These are phyloP conservation scores for Evernia prunastri DNA, from an alignment of 495 filamentous ascomycete species.

Conservation along the genomic window DNA sequence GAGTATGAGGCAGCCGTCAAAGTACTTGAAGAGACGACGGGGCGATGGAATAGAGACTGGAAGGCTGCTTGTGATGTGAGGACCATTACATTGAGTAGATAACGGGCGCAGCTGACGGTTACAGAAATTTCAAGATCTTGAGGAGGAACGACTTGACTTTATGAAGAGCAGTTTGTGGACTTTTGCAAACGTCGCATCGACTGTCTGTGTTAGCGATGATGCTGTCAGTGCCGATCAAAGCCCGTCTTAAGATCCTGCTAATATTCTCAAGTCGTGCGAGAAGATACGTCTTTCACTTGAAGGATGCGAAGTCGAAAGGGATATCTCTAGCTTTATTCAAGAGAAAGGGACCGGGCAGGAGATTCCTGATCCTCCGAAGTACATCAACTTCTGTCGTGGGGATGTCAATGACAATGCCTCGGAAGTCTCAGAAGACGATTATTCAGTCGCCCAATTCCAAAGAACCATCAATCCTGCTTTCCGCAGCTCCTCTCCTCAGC, in stretches of 20 bases:
- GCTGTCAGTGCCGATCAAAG: slow-evolving; percentile 44
- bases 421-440: slow-evolving; percentile 78
- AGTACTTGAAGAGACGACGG: slow-evolving; percentile 89
- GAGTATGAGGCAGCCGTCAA: slow-evolving; percentile 94
- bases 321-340: slow-evolving; percentile 84
- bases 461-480: slow-evolving; percentile 92
- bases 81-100: slow-evolving; percentile 7
- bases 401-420: slow-evolving; percentile 77
- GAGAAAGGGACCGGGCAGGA: slow-evolving; percentile 90
- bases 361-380: slow-evolving; percentile 94
- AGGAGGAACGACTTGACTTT: slow-evolving; percentile 95
- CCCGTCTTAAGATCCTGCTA: slow-evolving; percentile 20
- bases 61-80: slow-evolving; percentile 85
- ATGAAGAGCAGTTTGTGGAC: slow-evolving; percentile 96
- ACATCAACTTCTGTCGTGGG: slow-evolving; percentile 96
- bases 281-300: slow-evolving; percentile 93
- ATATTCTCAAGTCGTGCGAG: slow-evolving; percentile 64
- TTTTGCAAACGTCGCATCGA: slow-evolving; percentile 94
- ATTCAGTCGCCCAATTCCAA: slow-evolving; percentile 92
- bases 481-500: slow-evolving; percentile 83
- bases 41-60: slow-evolving; percentile 96
- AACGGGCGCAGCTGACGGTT: slow-evolving; percentile 26
- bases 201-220: slow-evolving; percentile 98
- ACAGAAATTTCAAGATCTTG: slow-evolving; percentile 96
- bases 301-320: slow-evolving; percentile 92